Evolutionary conservation across 306 rosid species (phyloP).

Genomic region (Fragaria vesca): DNA sequence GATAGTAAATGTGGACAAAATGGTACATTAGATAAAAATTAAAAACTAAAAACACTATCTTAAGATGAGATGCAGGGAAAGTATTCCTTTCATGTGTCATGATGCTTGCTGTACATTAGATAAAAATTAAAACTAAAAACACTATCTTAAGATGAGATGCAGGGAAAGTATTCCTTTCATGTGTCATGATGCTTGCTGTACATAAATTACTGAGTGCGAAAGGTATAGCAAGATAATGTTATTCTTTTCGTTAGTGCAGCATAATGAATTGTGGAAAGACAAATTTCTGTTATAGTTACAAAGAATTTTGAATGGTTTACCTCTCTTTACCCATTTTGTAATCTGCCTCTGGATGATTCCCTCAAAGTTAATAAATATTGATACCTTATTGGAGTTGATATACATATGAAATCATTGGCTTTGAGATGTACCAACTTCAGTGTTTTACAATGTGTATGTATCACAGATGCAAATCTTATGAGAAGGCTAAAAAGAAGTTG

Average conservation of each 20-base stretch:
- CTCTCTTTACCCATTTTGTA: background rate
- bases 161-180: background rate
- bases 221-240: background rate
- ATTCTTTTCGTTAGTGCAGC: background rate
- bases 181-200: background rate
- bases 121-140: background rate
- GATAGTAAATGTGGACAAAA: background rate
- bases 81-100: background rate
- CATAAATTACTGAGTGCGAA: background rate
- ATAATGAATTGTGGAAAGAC: background rate
- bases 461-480: constrained; percentile 86
- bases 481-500: constrained; percentile 94
- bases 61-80: background rate
- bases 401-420: background rate
- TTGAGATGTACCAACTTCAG: background rate
- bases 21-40: background rate
- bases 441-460: constrained; percentile 20
- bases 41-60: background rate
- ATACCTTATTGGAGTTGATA: background rate
- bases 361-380: background rate
- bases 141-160: background rate
- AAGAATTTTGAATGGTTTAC: background rate
- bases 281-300: background rate
- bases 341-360: background rate
- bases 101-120: background rate